Base-by-base conservation (phyloP, 1,139 yeast genomes). In the Yamadazyma mexicana region DNA sequence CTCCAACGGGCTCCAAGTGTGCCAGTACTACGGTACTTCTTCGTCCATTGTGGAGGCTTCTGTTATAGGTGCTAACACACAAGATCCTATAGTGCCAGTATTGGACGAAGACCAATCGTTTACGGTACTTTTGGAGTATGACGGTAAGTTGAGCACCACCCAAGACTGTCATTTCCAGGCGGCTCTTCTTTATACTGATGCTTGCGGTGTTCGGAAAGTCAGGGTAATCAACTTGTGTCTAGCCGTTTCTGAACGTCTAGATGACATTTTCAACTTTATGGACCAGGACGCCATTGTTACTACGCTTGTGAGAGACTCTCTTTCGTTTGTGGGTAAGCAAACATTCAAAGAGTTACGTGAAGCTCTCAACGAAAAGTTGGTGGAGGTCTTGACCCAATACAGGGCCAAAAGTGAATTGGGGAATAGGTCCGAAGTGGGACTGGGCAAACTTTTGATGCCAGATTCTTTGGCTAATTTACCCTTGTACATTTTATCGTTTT, bases 91-190 rank as follows among this genome's bases (percentile, higher is more conserved):
- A n/a, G 61, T 89, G 20, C 91, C 97, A 0, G 65, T 79, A 5
- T 62, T 91, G 16, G 74, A 76, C 34, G 73, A 75, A 15, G 83
- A 86, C 51, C 84, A 87, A 35, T 73, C 86, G 2, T 62, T 88
- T 42, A 84, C 88, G 4, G 81, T 87, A 2, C 70, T 87, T 38
- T 79, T 92, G 51, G 74, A 73, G 39, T 85, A 87, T 52, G 97
- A 89, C 55, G 91, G 89, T 1, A 81, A 79, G 45, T 71, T 94
- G 33, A 79, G 82, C 42, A 70, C 86, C 3, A 80, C 80, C 43
- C 73, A 77, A 29, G 96, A 88, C 58, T 87, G 89, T 31, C 95
- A 88, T 59, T 88, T 91, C 69, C 99, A 92, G 63, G 86, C 88
- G 1, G 98, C 98, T 0, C 52, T 92, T 33, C 69, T 94, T 40